These are phyloP conservation scores for Apiospora rasikravindrae DNA, from an alignment of 2,329 filamentous ascomycete species.

Conservation along the genomic window DNA sequence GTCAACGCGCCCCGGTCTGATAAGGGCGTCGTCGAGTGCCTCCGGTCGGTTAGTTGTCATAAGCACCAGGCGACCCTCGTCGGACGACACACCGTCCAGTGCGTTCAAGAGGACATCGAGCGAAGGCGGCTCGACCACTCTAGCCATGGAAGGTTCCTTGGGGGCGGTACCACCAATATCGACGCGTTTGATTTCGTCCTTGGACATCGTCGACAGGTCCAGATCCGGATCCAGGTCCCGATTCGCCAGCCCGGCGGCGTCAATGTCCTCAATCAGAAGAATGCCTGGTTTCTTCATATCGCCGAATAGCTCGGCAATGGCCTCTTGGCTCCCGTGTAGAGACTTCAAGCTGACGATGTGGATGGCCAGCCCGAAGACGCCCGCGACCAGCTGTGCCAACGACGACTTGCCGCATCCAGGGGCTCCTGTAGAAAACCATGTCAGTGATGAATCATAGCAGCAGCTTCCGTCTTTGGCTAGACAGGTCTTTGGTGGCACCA, in stretches of 20 bases:
- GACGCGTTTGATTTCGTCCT: neutral
- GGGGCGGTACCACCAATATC: slow-evolving; percentile 73
- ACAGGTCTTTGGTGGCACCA: too few relatives aligned
- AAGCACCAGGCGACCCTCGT: slow-evolving; percentile 89
- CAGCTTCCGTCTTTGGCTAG: too few relatives aligned
- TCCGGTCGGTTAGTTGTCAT: slow-evolving; percentile 94
- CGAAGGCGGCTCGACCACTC: slow-evolving; percentile 46
- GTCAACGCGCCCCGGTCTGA: slow-evolving; percentile 87
- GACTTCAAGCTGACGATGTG: slow-evolving; percentile 44
- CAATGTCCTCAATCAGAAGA: slow-evolving; percentile 83
- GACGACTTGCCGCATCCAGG: slow-evolving; percentile 28
- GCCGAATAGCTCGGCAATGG: slow-evolving; percentile 79
- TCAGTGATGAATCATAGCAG: too few relatives aligned
- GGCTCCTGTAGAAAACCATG: too few relatives aligned
- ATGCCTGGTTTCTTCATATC: slow-evolving; percentile 81
- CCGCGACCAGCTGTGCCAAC: slow-evolving; percentile 43
- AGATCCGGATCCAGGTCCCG: slow-evolving; percentile 60
- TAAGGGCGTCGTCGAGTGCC: slow-evolving; percentile 81
- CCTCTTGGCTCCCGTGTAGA: slow-evolving; percentile 64
- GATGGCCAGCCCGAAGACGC: slow-evolving; percentile 43
- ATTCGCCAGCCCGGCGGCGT: slow-evolving; percentile 66
- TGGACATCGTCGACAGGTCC: slow-evolving; percentile 42
- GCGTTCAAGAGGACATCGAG: slow-evolving; percentile 83
- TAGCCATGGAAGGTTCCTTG: slow-evolving; percentile 54
- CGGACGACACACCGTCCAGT: slow-evolving; percentile 86